These are phyloP conservation scores for Mucor indicus DNA, from an alignment of 371 early-diverging fungal genomes.

Conservation along the genomic window DNA sequence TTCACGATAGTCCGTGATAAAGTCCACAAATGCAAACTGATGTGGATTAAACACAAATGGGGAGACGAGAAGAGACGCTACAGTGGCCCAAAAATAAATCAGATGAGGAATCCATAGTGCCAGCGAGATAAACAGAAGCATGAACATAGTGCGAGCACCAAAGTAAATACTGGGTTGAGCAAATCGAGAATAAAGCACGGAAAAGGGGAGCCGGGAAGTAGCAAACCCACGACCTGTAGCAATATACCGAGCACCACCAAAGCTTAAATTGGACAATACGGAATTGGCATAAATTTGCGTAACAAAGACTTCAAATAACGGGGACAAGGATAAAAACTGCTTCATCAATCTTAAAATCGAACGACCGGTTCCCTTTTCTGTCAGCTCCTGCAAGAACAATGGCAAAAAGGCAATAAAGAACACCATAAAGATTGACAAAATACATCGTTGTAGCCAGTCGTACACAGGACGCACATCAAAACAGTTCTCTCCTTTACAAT, in stretches of 20 bases:
- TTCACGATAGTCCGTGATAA: constrained; percentile 77
- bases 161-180: constrained; percentile 81
- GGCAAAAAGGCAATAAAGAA: constrained; percentile 85
- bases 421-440: constrained; percentile 76
- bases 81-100: constrained; percentile 85
- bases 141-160: constrained; percentile 71
- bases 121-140: constrained; percentile 74
- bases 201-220: constrained; percentile 79
- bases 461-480: constrained; percentile 69
- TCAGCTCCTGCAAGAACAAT: constrained; percentile 80
- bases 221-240: constrained; percentile 91
- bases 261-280: constrained; percentile 77
- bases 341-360: constrained; percentile 73
- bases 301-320: constrained; percentile 87
- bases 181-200: constrained; percentile 76
- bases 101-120: constrained; percentile 74
- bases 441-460: constrained; percentile 80
- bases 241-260: constrained; percentile 86
- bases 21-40: constrained; percentile 73
- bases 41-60: constrained; percentile 88
- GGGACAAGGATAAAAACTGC: constrained; percentile 81
- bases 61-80: constrained; percentile 66
- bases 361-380: constrained; percentile 80
- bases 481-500: constrained; percentile 55
- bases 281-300: constrained; percentile 87